phyloP scores from a whole-genome alignment of 2,329 filamentous ascomycete genomes.

The Fusarium metavorans region DNA sequence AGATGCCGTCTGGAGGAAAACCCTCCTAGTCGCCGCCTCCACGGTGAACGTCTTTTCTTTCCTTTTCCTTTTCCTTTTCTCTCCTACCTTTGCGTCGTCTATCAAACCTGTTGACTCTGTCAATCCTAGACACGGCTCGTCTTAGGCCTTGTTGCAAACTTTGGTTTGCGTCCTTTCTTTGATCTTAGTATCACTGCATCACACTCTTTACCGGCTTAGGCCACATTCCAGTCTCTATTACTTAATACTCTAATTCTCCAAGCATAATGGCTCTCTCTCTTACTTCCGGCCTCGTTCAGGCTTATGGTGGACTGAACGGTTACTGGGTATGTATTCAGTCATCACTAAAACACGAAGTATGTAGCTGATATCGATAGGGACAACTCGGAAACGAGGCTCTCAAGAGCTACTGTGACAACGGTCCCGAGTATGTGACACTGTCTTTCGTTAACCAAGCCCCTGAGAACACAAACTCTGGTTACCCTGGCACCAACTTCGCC shows the following conservation, averaged over 20 bases:
- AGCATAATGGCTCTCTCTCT: conserved; percentile 42
- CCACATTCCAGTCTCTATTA: conserved; percentile 50
- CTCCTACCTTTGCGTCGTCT: conserved; percentile 44
- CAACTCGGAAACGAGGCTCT: conserved; percentile 51
- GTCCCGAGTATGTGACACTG: conserved; percentile 53
- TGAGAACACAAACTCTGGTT: conserved; percentile 50
- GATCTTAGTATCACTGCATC: conserved; percentile 44
- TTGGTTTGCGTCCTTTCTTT: conserved; percentile 57
- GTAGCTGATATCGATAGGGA: conserved; percentile 45
- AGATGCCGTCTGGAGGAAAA: conserved; percentile 15
- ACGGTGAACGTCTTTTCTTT: conserved; percentile 15
- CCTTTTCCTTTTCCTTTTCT: conserved; percentile 41
- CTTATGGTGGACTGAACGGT: conserved; percentile 52
- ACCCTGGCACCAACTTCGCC: conserved; percentile 56
- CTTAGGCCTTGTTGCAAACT: conserved; percentile 49
- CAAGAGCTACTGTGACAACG: conserved; percentile 51
- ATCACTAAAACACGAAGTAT: background rate
- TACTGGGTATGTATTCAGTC: conserved; percentile 52
- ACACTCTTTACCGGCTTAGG: conserved; percentile 51
- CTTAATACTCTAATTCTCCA: conserved; percentile 28
- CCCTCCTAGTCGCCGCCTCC: conserved; percentile 9
- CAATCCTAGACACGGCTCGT: conserved; percentile 46
- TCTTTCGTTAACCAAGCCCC: conserved; percentile 54
- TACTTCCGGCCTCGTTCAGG: conserved; percentile 36
- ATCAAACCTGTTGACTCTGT: conserved; percentile 42